Evolutionary conservation across 2,329 filamentous ascomycete genomes (phyloP), one percentile per base, ranked within the genome.

Genomic region (Sclerotinia minor): DNA sequence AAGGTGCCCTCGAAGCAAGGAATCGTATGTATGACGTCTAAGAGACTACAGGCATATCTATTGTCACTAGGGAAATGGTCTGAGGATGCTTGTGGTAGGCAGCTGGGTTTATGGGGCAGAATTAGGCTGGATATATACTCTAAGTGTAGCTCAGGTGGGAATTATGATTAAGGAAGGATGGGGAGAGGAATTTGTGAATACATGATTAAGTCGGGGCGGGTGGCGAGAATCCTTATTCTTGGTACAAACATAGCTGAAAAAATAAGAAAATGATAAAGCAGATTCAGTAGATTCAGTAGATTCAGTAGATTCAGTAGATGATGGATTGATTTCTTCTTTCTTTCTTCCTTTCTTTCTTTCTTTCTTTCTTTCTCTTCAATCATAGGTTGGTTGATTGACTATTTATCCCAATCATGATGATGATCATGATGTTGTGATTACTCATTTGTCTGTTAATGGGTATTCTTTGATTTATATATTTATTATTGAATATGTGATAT

Each of bases 1-100:
- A 74, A 64, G 50, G 38, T 8, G 72, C 70, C 21, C 49, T 74
- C 9, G 72, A 74, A 67, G 65, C 64, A 15, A 68, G 70, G 58
- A 71, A 67, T 55, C 71, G 71, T 58, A 71, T 72, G 68, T 74
- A 72, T 68, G 72, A 74, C 65, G 72, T 74, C 19, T 74, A 11
- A 60, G 58, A 17, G 26, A 35, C 3, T 17, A 1, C 11, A 9
- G 21, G 21, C 19, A 59, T 45, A 15, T 11, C 2, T 6, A 21
- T 15, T 2, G 5, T 24, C 29, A 0, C 29, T 2, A 24, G 2
- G 0, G 6, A 5, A 29, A 8, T 8, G 17, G 7, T 49, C 15
- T 0, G 19, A 24, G 1, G 7, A 2, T 6, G 24, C 3, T 1
- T 17, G 2, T n/a, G 8, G 21, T 17, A 13, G 4, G 5, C 24